Base-by-base conservation (phyloP, 805 yeast species). In the Sugiyamaella lignohabitans region DNA sequence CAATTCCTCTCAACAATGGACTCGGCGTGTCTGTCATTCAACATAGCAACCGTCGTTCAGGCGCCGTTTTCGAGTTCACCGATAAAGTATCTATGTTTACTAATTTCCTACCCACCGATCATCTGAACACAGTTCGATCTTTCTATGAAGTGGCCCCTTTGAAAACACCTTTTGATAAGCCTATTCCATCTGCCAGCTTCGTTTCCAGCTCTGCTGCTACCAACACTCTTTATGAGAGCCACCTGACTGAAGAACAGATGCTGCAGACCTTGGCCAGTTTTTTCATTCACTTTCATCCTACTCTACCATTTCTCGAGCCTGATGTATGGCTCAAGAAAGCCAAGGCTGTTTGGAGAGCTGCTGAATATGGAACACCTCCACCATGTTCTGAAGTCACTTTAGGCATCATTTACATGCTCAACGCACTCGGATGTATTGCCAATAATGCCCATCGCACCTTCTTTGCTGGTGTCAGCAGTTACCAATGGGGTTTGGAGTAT, bases 171-270 rank as follows among this genome's bases (percentile, higher is more conserved):
- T 27, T 27, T 27, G 32, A 27, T 8, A 27, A 27, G 14, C 14
- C 32, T 14, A 14, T 27, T 27, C 32, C 32, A 8, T 27, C 32
- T 8, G 14, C 32, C 8, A 27, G 14, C 32, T 8, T 14, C 32
- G 8, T 27, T 8, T 14, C 14, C 8, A 14, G 32, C 32, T 27
- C 32, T 8, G 32, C 32, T 27, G 32, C 32, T 27, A 27, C 32
- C 14, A 8, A 8, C 14, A 27, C 20, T 11, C 32, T 49, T 11
- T 40, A 40, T n/a, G 51, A 43, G 6, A 5, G n/a, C 8, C 45
- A 51, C 22, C 37, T 51, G 23, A 49, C 54, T 29, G 54, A 51
- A 41, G 54, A 51, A 42, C 53, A 51, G 32, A 51, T 51, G 54
- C 45, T 51, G 30, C 54, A 51, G 40, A 35, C 48, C 17, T 18